Percentiles rank a stretch among this genome's conserved stretches.
phyloP scores from a whole-genome alignment of 331 rosid genomes.

The Quercus phellos region DNA sequence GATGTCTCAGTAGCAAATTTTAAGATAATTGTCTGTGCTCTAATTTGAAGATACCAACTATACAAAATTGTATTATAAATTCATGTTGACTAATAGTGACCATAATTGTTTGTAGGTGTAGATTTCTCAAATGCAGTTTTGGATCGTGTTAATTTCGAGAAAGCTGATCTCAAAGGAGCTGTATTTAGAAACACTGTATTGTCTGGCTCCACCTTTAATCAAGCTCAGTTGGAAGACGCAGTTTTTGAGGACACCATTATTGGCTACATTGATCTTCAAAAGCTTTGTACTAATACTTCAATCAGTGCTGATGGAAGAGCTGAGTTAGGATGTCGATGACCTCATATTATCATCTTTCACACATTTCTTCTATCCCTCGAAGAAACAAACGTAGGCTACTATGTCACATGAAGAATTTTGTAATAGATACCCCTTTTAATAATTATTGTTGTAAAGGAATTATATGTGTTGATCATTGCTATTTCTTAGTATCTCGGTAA shows the following conservation, averaged over 20 bases:
- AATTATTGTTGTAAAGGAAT: slow-evolving; percentile 23
- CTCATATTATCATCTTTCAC: background rate
- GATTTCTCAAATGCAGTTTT: slow-evolving; percentile 88
- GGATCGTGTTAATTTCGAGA: slow-evolving; percentile 84
- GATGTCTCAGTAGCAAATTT: no score
- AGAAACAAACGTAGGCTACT: slow-evolving; percentile 5
- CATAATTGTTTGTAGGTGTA: slow-evolving; percentile 47
- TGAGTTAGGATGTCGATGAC: slow-evolving; percentile 75
- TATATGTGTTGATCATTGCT: slow-evolving; percentile 8
- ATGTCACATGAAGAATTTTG: slow-evolving; percentile 12
- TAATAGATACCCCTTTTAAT: slow-evolving; percentile 16
- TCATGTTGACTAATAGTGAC: background rate
- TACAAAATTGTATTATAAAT: background rate
- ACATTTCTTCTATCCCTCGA: background rate
- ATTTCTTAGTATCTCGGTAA: background rate
- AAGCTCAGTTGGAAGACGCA: slow-evolving; percentile 68
- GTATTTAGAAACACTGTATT: slow-evolving; percentile 63
- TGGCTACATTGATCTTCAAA: slow-evolving; percentile 90
- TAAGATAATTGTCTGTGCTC: no score
- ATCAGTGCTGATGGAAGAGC: slow-evolving; percentile 59
- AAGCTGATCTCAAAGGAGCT: slow-evolving; percentile 92
- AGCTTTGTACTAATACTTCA: slow-evolving; percentile 65
- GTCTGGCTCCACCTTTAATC: slow-evolving; percentile 84
- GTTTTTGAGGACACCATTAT: slow-evolving; percentile 90
- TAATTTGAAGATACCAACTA: no score